phyloP scores from a whole-genome alignment of 495 filamentous ascomycete genomes.

The Talaromyces trachyspermus region DNA sequence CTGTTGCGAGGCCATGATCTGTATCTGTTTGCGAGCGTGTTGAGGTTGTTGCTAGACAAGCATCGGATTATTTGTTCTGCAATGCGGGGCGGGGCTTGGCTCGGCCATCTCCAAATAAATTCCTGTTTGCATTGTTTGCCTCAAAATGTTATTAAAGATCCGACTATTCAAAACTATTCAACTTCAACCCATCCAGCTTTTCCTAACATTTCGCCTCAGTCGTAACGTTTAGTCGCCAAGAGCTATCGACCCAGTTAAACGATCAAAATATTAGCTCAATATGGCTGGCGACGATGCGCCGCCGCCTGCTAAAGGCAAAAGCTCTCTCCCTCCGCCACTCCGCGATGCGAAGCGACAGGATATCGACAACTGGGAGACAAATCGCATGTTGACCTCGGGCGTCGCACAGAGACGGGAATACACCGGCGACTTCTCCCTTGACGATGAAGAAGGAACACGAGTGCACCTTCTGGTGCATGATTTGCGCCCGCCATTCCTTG shows the following conservation, averaged over 20 bases:
- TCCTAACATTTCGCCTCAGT: no score
- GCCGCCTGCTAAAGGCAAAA: slow-evolving; percentile 39
- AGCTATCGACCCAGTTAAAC: no score
- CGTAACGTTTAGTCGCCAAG: no score
- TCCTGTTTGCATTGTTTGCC: no score
- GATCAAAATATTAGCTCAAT: neutral
- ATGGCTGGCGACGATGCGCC: slow-evolving; percentile 34
- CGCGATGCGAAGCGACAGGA: slow-evolving; percentile 73
- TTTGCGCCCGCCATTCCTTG: slow-evolving; percentile 88
- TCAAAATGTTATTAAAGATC: no score
- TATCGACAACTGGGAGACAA: slow-evolving; percentile 95
- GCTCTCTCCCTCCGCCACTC: slow-evolving; percentile 30
- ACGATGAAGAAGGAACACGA: slow-evolving; percentile 85
- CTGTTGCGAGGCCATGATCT: slow-evolving; percentile 37
- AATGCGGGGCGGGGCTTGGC: neutral
- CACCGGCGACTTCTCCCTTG: slow-evolving; percentile 72
- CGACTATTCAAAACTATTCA: no score
- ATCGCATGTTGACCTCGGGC: slow-evolving; percentile 94
- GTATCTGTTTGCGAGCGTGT: no score
- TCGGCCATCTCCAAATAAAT: neutral
- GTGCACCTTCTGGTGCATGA: slow-evolving; percentile 92
- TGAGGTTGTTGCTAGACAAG: no score
- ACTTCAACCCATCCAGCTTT: no score
- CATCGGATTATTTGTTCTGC: neutral
- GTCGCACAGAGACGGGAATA: slow-evolving; percentile 85